Evolutionary conservation across 768 basidiomycete genomes (phyloP), one percentile per base, ranked within the genome.

Genomic region (Mycena epipterygia): DNA sequence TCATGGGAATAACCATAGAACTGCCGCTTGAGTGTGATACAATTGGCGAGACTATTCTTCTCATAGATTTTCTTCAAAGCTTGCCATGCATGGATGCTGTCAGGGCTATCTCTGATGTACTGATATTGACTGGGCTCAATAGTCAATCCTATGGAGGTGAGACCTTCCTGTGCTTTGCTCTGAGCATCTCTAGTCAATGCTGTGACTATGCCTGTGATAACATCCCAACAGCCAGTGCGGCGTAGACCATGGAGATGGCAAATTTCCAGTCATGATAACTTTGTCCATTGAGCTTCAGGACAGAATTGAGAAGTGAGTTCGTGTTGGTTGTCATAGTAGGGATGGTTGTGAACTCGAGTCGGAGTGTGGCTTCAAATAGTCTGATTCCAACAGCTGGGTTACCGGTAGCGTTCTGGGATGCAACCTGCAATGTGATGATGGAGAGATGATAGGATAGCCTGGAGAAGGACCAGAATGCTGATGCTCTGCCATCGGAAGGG

Each of bases 21-120:
- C 17, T 63, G 48, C 29, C 59, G 42, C n/a, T 61, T 61, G 13
- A 61, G 44, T 23, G 59, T 30, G 44, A 61, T 46, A 2, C 44
- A 5, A 23, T 46, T 46, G 3, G n/a, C 44, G 3, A 21, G 21
- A 23, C 44, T 46, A 30, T 59, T 46, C 29, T 59, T 44, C 57
- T 44, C 57, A 29, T 59, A 62, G 27, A 62, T 49, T 32, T 62
- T 51, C 32, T 7, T 16, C 44, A 62, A n/a, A 2, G 23, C 48
- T 21, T 35, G 37, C 60, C 46, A 62, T 19, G 60, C 60, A 11
- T 49, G 32, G 6, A 27, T 7, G 13, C 60, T 46, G 27, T 35
- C n/a, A 5, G 46, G 35, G 5, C 8, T 4, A 16, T 41, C 39
- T 4, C 14, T 7, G 14, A 41, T 41, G 14, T 41, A 41, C 39